Percentiles rank a stretch among this genome's conserved stretches.
phyloP scores from a whole-genome alignment of 2,329 filamentous ascomycete genomes.

The Geosmithia morbida region DNA sequence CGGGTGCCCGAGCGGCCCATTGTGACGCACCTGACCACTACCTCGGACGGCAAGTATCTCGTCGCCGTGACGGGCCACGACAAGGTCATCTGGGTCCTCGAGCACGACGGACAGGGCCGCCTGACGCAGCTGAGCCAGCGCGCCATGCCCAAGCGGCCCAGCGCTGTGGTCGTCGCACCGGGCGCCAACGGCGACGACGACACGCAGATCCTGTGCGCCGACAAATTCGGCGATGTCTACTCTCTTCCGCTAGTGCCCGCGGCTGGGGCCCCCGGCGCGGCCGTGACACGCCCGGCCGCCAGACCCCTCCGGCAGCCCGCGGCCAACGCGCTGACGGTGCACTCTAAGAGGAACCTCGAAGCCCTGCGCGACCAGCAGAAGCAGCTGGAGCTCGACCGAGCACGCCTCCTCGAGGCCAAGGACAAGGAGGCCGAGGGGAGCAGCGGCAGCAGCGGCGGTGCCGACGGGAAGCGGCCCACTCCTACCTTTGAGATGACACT shows the following conservation, averaged over 20 bases:
- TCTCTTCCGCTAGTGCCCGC: slow-evolving; percentile 54
- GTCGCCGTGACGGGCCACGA: slow-evolving; percentile 79
- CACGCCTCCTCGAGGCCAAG: slow-evolving; percentile 9
- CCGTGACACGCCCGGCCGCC: slow-evolving; percentile 3
- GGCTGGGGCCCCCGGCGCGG: slow-evolving; percentile 5
- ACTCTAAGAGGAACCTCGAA: slow-evolving; percentile 47
- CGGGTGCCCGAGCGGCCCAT: slow-evolving; percentile 39
- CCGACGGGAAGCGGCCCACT: slow-evolving; percentile 1
- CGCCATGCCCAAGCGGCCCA: slow-evolving; percentile 80
- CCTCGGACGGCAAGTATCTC: slow-evolving; percentile 51
- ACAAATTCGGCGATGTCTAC: slow-evolving; percentile 98
- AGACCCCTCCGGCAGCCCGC: slow-evolving; percentile 26
- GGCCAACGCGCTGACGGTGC: slow-evolving; percentile 46
- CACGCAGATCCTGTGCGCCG: slow-evolving; percentile 60
- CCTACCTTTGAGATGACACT: slow-evolving; percentile 56
- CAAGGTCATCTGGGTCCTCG: slow-evolving; percentile 77
- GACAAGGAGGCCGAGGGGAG: background rate
- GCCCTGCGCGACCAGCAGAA: slow-evolving; percentile 45
- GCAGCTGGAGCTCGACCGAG: slow-evolving; percentile 18
- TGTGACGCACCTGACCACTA: slow-evolving; percentile 53
- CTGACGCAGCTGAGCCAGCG: slow-evolving; percentile 59
- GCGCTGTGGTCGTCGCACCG: slow-evolving; percentile 45
- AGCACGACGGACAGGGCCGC: slow-evolving; percentile 43
- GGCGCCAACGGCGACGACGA: slow-evolving; percentile 38
- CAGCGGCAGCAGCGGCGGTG: slow-evolving; percentile 5